Conservation (phyloP, 1,139 yeast genomes). For the Suhomyces wounanorum region DNA sequence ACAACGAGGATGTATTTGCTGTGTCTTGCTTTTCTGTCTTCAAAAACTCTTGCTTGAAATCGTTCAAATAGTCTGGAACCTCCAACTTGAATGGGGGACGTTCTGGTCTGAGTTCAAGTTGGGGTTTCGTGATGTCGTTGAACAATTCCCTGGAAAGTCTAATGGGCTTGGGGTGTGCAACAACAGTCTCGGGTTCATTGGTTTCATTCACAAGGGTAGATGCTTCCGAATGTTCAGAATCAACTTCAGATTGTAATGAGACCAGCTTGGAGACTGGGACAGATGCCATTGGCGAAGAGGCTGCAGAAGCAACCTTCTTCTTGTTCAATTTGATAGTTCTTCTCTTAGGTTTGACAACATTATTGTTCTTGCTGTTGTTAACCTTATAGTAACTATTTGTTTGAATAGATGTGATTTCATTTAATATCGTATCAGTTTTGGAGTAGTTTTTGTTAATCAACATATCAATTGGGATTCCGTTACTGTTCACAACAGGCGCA, state of each 20-base stretch:
- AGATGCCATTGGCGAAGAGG: constrained; percentile 3
- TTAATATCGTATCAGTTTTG: constrained; percentile 40
- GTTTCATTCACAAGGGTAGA: constrained; percentile 19
- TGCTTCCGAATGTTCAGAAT: constrained; percentile 13
- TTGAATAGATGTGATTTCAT: constrained; percentile 52
- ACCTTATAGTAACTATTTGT: constrained; percentile 41
- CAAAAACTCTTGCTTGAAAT: constrained; percentile 4
- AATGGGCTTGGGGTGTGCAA: constrained; percentile 32
- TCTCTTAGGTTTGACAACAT: constrained; percentile 46
- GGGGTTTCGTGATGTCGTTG: constrained; percentile 15
- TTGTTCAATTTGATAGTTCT: constrained; percentile 45
- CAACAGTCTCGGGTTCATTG: constrained; percentile 5
- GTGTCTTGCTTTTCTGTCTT: constrained; percentile 10
- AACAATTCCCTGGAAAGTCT: constrained; percentile 21
- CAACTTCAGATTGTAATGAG: constrained; percentile 7
- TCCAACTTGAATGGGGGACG: constrained; percentile 1
- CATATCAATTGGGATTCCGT: constrained; percentile 44
- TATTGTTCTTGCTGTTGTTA: constrained; percentile 30
- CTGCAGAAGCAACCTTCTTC: constrained; percentile 19
- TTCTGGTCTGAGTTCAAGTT: constrained; percentile 7
- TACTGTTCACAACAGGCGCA: constrained; percentile 18
- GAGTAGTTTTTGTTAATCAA: constrained; percentile 31
- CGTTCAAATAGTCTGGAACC: constrained; percentile 5
- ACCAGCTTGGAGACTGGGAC: constrained; percentile 5
- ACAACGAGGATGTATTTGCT: constrained; percentile 13